These are phyloP conservation scores for Pestalotiopsis sp. DNA, from an alignment of 2,329 filamentous ascomycete genomes.

Conservation along the genomic window DNA sequence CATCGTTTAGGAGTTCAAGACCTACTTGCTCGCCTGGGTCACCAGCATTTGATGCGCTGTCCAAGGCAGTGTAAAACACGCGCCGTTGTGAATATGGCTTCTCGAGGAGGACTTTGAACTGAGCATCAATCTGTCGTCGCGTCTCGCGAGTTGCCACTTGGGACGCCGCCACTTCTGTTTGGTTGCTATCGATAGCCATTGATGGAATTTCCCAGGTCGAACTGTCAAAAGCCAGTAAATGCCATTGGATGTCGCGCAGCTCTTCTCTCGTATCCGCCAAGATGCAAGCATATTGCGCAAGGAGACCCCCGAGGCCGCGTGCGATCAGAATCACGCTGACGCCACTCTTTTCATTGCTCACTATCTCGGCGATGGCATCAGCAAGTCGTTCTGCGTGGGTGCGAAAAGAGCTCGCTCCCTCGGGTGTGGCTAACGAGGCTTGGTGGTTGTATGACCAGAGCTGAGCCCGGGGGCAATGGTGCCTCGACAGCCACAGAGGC, in stretches of 20 bases:
- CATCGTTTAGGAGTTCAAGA: neutral
- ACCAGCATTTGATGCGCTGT: neutral
- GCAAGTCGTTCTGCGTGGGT: neutral
- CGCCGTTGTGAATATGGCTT: neutral
- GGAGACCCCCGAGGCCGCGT: neutral
- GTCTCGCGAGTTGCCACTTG: neutral
- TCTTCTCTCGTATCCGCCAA: neutral
- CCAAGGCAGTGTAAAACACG: neutral
- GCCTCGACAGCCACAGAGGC: neutral
- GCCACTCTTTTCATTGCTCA: neutral
- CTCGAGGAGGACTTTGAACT: neutral
- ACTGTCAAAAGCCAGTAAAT: neutral
- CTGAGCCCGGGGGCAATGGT: neutral
- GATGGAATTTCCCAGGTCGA: neutral
- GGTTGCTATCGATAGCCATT: neutral
- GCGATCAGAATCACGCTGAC: neutral
- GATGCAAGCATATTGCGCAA: neutral
- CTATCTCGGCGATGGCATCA: neutral
- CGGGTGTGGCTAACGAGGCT: neutral
- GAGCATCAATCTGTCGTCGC: neutral
- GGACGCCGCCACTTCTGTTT: neutral
- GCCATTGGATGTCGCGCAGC: neutral
- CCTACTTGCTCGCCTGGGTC: neutral
- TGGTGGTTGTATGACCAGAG: neutral
- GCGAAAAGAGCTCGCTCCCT: neutral